phyloP scores from a whole-genome alignment of 2,329 filamentous ascomycete genomes.

The Penicillium capsulatum region DNA sequence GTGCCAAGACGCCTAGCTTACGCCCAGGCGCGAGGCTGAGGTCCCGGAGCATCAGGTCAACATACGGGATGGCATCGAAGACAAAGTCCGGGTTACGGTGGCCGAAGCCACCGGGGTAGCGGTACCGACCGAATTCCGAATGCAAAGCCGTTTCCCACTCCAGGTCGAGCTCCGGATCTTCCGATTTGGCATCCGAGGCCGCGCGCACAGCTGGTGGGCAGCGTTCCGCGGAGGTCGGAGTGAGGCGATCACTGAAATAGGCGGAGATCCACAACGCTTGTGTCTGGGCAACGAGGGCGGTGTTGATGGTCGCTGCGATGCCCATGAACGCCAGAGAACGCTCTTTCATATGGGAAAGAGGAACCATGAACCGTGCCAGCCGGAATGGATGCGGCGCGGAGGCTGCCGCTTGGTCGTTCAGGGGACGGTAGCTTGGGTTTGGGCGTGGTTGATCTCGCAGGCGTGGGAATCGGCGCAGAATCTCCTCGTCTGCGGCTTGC shows the following conservation, averaged over 20 bases:
- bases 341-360: slow-evolving; percentile 38
- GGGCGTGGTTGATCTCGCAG: slow-evolving; percentile 42
- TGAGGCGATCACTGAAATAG: slow-evolving; percentile 56
- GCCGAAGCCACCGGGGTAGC: slow-evolving; percentile 61
- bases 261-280: slow-evolving; percentile 62
- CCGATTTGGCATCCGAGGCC: slow-evolving; percentile 11
- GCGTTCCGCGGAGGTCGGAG: slow-evolving; percentile 24
- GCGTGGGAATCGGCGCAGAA: slow-evolving; percentile 50
- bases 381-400: slow-evolving; percentile 46
- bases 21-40: slow-evolving; percentile 53
- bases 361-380: slow-evolving; percentile 47
- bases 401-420: slow-evolving; percentile 33
- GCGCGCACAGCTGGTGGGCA: slow-evolving; percentile 21
- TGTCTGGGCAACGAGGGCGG: slow-evolving; percentile 43
- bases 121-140: slow-evolving; percentile 65
- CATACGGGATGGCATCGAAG: slow-evolving; percentile 70
- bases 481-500: slow-evolving; percentile 47
- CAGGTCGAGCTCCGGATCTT: slow-evolving; percentile 32
- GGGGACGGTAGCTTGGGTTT: slow-evolving; percentile 24
- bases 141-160: slow-evolving; percentile 58
- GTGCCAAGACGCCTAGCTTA: slow-evolving; percentile 32
- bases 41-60: slow-evolving; percentile 65
- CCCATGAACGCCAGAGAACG: slow-evolving; percentile 50
- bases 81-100: slow-evolving; percentile 58
- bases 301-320: slow-evolving; percentile 46